These are phyloP conservation scores for Avicennia marina DNA, from an alignment of 257 asterid genomes.

Conservation along the genomic window DNA sequence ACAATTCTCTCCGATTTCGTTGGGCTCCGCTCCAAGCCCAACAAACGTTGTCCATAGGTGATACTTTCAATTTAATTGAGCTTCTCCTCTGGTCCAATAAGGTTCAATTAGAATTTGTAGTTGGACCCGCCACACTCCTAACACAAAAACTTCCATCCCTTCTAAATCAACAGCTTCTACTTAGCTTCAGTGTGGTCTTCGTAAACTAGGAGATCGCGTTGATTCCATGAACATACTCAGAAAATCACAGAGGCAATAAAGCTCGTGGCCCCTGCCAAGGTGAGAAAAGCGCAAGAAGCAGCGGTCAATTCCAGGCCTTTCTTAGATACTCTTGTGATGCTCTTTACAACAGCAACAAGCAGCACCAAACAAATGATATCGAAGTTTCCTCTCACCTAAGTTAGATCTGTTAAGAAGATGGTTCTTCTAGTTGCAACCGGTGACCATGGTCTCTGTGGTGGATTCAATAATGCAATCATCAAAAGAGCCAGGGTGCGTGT, in stretches of 20 bases:
- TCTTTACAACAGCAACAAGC: constrained; percentile 90
- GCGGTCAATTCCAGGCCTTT: constrained; percentile 86
- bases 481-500: constrained; percentile 69
- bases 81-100: too few relatives aligned
- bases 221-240: constrained; percentile 76
- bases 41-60: too few relatives aligned
- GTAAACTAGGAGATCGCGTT: constrained; percentile 80
- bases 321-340: constrained; percentile 87
- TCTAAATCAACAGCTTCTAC: constrained; percentile 43
- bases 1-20: too few relatives aligned
- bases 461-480: constrained; percentile 60
- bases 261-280: constrained; percentile 95
- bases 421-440: constrained; percentile 91
- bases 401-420: constrained; percentile 78
- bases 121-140: too few relatives aligned
- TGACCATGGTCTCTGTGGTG: constrained; percentile 93
- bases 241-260: constrained; percentile 97
- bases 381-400: constrained; percentile 72
- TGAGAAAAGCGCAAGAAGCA: constrained; percentile 89
- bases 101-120: too few relatives aligned
- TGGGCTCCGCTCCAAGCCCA: too few relatives aligned
- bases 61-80: too few relatives aligned
- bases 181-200: constrained; percentile 64
- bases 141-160: too few relatives aligned
- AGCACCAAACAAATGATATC: constrained; percentile 67